A percentile compares a stretch with the other conserved stretches of the same genome.
Evolutionary conservation across 139 green algal genomes (phyloP).

Genomic region (Tetratostichococcus sp.): DNA sequence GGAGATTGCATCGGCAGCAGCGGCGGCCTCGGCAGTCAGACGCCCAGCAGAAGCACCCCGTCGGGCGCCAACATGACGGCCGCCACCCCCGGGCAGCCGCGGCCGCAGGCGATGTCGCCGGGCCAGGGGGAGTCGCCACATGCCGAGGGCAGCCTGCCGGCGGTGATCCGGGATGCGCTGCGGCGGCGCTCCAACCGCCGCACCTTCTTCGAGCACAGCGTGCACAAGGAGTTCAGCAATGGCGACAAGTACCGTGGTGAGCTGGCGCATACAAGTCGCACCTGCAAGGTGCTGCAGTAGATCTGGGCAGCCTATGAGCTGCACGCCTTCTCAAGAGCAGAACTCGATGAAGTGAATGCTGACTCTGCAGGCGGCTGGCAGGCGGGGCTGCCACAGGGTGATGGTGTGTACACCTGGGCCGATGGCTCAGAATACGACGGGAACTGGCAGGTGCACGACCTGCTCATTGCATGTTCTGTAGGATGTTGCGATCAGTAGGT

Average conservation of each 20-base stretch:
- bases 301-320: no score
- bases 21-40: no score
- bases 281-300: no score
- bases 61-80: no score
- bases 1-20: no score
- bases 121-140: no score
- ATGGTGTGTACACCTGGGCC: conserved; percentile 71
- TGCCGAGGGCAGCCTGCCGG: not conserved
- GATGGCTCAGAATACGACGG: conserved; percentile 69
- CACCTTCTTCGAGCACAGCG: not conserved
- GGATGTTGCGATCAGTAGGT: no score
- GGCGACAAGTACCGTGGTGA: conserved; percentile 42
- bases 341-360: not conserved
- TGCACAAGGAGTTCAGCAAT: conserved; percentile 24
- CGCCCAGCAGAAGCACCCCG: no score
- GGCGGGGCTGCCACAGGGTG: conserved; percentile 55
- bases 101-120: no score
- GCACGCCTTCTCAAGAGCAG: conserved; percentile 10
- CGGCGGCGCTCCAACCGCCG: not conserved
- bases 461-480: no score
- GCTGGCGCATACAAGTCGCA: no score
- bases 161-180: not conserved
- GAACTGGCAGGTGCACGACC: conserved; percentile 61
- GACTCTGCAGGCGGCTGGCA: not conserved
- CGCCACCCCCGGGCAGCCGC: no score